These are phyloP conservation scores for Sporothrix schenckii DNA, from an alignment of 2,329 filamentous ascomycete genomes.

Conservation along the genomic window DNA sequence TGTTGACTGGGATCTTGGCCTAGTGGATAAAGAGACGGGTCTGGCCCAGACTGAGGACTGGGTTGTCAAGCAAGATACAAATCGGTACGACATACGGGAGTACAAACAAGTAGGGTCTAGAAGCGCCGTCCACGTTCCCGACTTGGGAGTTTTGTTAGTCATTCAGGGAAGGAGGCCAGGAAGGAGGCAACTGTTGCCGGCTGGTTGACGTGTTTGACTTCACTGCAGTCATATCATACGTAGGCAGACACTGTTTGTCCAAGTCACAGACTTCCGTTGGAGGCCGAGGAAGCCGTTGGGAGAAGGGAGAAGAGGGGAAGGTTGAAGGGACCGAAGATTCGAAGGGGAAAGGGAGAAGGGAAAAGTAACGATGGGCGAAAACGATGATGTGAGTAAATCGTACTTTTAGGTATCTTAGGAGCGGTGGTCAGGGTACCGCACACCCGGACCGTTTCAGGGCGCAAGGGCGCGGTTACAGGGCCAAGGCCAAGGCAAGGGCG, in stretches of 20 bases:
- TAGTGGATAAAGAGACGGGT: constrained; percentile 4
- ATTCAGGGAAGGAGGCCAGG: not conserved
- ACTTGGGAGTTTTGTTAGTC: constrained; percentile 15
- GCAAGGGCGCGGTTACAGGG: not conserved
- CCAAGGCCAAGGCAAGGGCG: constrained; percentile 4
- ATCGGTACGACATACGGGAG: not conserved
- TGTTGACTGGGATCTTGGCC: not conserved
- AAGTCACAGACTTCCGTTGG: not conserved
- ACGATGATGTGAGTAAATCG: constrained; percentile 1
- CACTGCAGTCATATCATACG: not conserved
- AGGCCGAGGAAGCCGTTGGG: constrained; percentile 14
- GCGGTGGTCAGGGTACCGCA: not conserved
- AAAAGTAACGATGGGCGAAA: not conserved
- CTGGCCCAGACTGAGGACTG: constrained; percentile 1
- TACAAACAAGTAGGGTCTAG: too few relatives aligned
- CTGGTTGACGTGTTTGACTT: constrained; percentile 6
- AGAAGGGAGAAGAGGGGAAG: not conserved
- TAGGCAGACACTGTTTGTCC: not conserved
- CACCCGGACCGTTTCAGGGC: constrained; percentile 14
- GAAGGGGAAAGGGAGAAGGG: not conserved
- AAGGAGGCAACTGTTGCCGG: not conserved
- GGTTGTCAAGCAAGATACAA: not conserved
- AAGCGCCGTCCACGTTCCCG: not conserved
- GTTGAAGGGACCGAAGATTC: not conserved
- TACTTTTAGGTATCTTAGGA: constrained; percentile 9